Base-by-base conservation (phyloP, 148 eudicot genomes). In the Cornus suecica region DNA sequence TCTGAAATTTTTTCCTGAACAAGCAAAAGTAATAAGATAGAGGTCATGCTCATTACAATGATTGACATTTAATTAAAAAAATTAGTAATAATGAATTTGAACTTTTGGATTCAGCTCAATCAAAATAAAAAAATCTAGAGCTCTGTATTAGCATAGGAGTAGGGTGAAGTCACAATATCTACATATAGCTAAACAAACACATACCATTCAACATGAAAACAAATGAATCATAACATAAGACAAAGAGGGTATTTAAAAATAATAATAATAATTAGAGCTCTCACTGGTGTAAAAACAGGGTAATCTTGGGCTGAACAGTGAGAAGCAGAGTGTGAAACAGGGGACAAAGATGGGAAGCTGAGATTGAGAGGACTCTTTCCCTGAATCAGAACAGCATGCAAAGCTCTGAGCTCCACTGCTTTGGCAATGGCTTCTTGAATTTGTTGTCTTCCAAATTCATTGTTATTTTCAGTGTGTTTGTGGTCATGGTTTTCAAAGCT, bases 201-300 rank as follows among this genome's bases (percentile, higher is more conserved):
- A 52, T 52, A 52, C 20, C 58, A 52, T 48, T 70, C 61, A 70
- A 24, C 30, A 74, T 37, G 8, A 37, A 27, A 5, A 48, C 20
- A 45, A 77, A 62, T 14, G 30, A 60, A 45, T 23, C 9, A 68
- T 18, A 13, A 24, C 10, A 48, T 9, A 13, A 41, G 3, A 52
- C 37, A n/a, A 14, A 51, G 11, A 25, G 27, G 26, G 45, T 27
- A 26, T 10, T 15, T 10, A 5, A 71, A 48, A 71, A 63, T 20
- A 20, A 62, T 42, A 54, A 24, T 8, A 37, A 58, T 6, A 16
- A 70, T 28, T n/a, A 66, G 18, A 69, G 84, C 97, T 88, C 80
- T 88, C 80, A 94, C 98, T 64, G 98, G 98, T 42, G 98, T 92
- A 56, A 94, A 94, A 82, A 94, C 88, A 66, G 98, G 98, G 81